Base-by-base conservation (phyloP, 192 early-diverging fungal species). In the Coemansia sp. region DNA sequence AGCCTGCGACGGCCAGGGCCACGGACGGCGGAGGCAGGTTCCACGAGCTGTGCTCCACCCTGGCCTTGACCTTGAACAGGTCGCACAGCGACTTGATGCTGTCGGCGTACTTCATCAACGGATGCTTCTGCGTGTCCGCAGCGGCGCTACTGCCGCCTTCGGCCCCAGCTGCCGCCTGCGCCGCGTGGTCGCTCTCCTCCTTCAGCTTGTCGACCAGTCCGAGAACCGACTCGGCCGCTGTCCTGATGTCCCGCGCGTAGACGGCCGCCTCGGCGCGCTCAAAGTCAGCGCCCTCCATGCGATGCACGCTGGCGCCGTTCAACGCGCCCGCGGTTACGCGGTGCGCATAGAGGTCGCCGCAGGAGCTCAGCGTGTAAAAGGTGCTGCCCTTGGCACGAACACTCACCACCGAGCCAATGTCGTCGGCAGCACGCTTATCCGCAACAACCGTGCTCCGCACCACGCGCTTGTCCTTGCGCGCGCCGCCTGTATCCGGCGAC, bases 281-380 rank as follows among this genome's bases (percentile, higher is more conserved):
- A 11, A 65, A 35, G 7, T 48, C 57, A 0, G 4, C 58, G 13
- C 45, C 59, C 1, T 39, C 13, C 49, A 50, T 20, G n/a, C 71
- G 66, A n/a, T 65, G 62, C 10, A 52, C 48, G 0, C 71, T 58
- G 8, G 61, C 54, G 34, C 45, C 19, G 13, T 35, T 29, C 54
- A 75, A 45, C 0, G 73, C 68, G 0, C 35, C 42, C 2, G 53
- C 46, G 0, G 73, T 65, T 5, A 81, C 51, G 24, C 69, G 72
- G 32, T 81, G 73, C 39, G 73, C 61, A 25, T 75, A 81, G 29
- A 81, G 60, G 25, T 81, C 78, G 34, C 78, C 78, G 25, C 78
- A 81, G 7, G 72, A 59, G 62, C 72, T 75, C 27, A 81, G 69
- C 55, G 72, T 56, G 61, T 59, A 81, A 39, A 66, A 81, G 20